Evolutionary conservation across 2,329 filamentous ascomycete species (phyloP), one percentile per base, ranked within the genome.

Genomic region (Calycina herbarum): DNA sequence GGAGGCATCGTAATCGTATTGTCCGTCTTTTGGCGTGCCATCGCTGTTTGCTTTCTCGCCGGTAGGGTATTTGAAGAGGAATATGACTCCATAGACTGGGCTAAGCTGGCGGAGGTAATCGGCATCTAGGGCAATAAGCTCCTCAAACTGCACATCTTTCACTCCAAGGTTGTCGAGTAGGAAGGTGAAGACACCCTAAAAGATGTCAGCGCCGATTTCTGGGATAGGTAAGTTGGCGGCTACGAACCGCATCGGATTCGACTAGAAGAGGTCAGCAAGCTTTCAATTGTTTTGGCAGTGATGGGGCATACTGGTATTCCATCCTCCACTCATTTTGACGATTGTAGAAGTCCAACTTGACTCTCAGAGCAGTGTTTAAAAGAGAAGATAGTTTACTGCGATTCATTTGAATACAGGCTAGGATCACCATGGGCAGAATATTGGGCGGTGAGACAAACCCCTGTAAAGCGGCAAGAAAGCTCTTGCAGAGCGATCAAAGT

Each of bases 41-140:
- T 80, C 67, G 78, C 78, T 45, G 81, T 86, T 81, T 83, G 89
- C 73, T 82, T 85, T 67, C 79, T 85, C 82, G 76, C 91, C 88
- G 67, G 88, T 93, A 61, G 87, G 92, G 80, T 92, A 99, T 81
- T 97, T 98, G 88, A 99, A 99, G 78, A 99, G 92, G 80, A 99
- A 99, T 76, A 99, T 97, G 72, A 99, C 93, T 74, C 95, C 95
- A 81, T 97, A 96, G 62, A 97, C 84, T 20, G 92, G 91, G 72
- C 90, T 88, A 40, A 93, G 85, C 70, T 88, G 81, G 56, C 86
- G 84, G 13, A 96, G 85, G 65, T 86, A 85, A 62, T 92, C 87
- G 6, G 92, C 83, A 73, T 98, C 94, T 70, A 99, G 88, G 0
- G 92, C 90, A 66, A 97, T 87, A 70, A 99, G 88, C 81, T 99